These are phyloP conservation scores for Talaromyces sp. DNA, from an alignment of 2,329 filamentous ascomycete species.

Conservation along the genomic window DNA sequence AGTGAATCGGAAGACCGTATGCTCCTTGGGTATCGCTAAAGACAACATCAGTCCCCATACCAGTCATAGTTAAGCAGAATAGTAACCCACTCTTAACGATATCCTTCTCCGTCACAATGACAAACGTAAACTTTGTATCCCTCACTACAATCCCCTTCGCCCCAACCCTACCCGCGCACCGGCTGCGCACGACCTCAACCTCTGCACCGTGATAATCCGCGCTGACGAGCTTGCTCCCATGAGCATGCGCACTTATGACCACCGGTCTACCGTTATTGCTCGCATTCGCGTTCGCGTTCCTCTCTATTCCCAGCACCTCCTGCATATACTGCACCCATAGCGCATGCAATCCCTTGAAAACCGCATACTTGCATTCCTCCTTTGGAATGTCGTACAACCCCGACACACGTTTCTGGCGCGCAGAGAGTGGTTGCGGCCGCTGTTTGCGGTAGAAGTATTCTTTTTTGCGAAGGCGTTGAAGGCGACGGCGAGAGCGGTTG, in stretches of 20 bases:
- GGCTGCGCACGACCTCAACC: conserved; percentile 75
- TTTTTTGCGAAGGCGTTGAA: conserved; percentile 46
- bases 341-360: conserved; percentile 71
- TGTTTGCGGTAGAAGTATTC: conserved; percentile 46
- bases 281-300: conserved; percentile 3
- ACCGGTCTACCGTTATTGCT: conserved; percentile 15
- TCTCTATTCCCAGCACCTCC: conserved; percentile 67
- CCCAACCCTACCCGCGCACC: conserved; percentile 77
- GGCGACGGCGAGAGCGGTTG: conserved; percentile 52
- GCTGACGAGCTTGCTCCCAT: conserved; percentile 63
- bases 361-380: conserved; percentile 63
- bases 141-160: conserved; percentile 80
- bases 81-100: conserved; percentile 59
- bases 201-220: conserved; percentile 89
- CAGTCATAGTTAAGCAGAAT: too few species aligned
- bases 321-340: conserved; percentile 84
- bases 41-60: not conserved
- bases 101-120: conserved; percentile 71
- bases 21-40: conserved; percentile 76
- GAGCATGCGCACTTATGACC: conserved; percentile 53
- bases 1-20: conserved; percentile 75
- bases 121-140: conserved; percentile 82
- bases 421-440: conserved; percentile 68
- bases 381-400: conserved; percentile 72
- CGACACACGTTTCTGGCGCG: conserved; percentile 69